A percentile compares a stretch with the other conserved stretches of the same genome.
Evolutionary conservation across 108 stramenopile genomes (phyloP).

Genomic region (Conticribra weissflogii): DNA sequence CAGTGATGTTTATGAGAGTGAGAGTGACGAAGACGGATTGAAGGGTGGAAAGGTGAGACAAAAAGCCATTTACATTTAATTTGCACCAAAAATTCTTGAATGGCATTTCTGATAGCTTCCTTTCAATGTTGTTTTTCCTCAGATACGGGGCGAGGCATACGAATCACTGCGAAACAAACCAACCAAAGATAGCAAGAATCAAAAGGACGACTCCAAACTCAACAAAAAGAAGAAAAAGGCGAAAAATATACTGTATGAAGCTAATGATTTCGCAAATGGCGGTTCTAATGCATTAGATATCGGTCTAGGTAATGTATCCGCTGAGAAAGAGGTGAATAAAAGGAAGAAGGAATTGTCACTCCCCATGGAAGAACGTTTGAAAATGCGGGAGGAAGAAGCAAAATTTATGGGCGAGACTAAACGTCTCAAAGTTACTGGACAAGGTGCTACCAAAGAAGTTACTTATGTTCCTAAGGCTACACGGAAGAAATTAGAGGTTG

Average conservation of each 20-base stretch:
- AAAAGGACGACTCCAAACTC: constrained; percentile 23
- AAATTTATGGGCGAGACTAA: constrained; percentile 50
- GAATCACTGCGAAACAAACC: constrained; percentile 47
- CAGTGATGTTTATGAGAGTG: constrained; percentile 39
- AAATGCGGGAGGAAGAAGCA: constrained; percentile 56
- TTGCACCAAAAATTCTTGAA: background rate
- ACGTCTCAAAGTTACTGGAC: constrained; percentile 44
- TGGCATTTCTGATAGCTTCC: background rate
- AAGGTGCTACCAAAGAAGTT: constrained; percentile 77
- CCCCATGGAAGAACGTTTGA: constrained; percentile 72
- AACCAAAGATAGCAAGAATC: constrained; percentile 32
- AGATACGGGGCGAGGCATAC: constrained; percentile 76
- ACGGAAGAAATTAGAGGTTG: constrained; percentile 49
- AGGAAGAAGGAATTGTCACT: constrained; percentile 64
- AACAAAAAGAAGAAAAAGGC: constrained; percentile 43
- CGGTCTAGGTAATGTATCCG: constrained; percentile 57
- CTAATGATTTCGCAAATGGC: constrained; percentile 57
- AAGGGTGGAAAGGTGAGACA: constrained; percentile 71
- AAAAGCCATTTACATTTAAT: no score
- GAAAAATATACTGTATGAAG: constrained; percentile 71
- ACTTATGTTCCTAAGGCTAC: constrained; percentile 75
- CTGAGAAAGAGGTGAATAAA: constrained; percentile 46
- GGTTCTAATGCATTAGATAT: constrained; percentile 55
- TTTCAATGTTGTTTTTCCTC: no score
- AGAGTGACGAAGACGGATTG: constrained; percentile 84